Base-by-base conservation (phyloP, 257 asterid species). In the Fraxinus excelsior region DNA sequence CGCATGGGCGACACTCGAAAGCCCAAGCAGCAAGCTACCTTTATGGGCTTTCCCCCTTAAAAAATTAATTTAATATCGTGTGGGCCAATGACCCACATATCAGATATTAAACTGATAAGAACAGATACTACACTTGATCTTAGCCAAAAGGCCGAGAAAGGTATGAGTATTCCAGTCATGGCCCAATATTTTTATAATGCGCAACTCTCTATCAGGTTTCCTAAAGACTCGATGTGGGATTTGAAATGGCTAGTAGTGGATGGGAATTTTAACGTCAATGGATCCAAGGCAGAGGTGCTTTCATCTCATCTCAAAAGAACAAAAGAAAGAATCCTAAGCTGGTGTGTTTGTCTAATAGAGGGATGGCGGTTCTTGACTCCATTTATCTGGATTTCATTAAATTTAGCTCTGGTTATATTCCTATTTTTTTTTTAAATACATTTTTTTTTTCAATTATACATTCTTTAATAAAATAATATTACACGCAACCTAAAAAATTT, bases 131-230 rank as follows among this genome's bases (percentile, higher is more conserved):
- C 91, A 87, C 87, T 87, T 82, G 88, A 90, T 82, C 90, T 86
- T 84, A 85, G 86, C 89, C 96, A 90, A 92, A 88, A 85, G 94
- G 92, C 91, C 90, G 92, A 87, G 89, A 87, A 87, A 88, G 88
- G 91, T 87, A 89, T 90, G 90, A 11, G 16, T 75, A 5, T 1
- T 0, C 1, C 0, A 7, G 28, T n/a, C 0, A 44, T 13, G 53
- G 53, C 53, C 5, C 53, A 12, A 44, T 44, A 12, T 0, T 44
- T 40, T 44, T 13, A 44, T 13, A 44, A 2, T 44, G 53, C 6
- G 53, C 53, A 44, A 4, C 19, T 44, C 53, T 44, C 19, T 44
- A 4, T 3, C 19, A 0, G 5, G 53, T 44, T 9, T 12, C 18
- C 16, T 44, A 44, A 12, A 2, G 3, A 3, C 3, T 12, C 53